A percentile compares a stretch with the other conserved stretches of the same genome.
These are phyloP conservation scores for Oryza officinalis DNA, from an alignment of 176 grass and related monocot genomes.

Conservation along the genomic window DNA sequence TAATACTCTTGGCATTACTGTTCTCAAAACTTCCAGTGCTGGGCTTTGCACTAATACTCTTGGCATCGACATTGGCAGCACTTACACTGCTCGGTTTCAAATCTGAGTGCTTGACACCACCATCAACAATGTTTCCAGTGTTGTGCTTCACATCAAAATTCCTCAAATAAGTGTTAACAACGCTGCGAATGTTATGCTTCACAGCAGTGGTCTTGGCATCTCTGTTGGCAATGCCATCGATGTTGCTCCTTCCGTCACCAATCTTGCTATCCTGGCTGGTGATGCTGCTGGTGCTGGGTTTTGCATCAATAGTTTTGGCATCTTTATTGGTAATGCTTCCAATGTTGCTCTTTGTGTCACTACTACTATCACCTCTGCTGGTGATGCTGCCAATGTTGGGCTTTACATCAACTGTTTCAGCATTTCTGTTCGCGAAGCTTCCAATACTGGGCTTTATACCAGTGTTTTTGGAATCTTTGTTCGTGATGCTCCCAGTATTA, in stretches of 20 bases:
- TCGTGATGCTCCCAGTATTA: slow-evolving; percentile 4
- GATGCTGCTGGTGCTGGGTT: slow-evolving; percentile 27
- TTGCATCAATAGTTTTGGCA: slow-evolving; percentile 30
- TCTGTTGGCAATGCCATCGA: slow-evolving; percentile 20
- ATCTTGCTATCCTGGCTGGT: slow-evolving; percentile 35
- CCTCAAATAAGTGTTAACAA: slow-evolving; percentile 56
- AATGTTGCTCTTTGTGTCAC: not conserved
- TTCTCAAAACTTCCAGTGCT: slow-evolving; percentile 18
- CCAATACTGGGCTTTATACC: not conserved
- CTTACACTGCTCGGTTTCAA: slow-evolving; percentile 38
- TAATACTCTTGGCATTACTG: slow-evolving; percentile 28
- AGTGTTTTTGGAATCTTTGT: slow-evolving; percentile 6
- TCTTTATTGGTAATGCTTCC: slow-evolving; percentile 22
- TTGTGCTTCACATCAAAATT: slow-evolving; percentile 53
- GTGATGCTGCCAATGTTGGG: not conserved
- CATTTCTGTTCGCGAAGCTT: slow-evolving; percentile 22
- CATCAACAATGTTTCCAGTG: slow-evolving; percentile 19
- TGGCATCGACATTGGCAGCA: slow-evolving; percentile 24
- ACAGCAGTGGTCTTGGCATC: slow-evolving; percentile 34
- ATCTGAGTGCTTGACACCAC: slow-evolving; percentile 40
- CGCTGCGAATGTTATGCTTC: slow-evolving; percentile 43
- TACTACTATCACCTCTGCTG: not conserved
- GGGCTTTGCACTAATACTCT: slow-evolving; percentile 8
- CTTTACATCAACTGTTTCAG: slow-evolving; percentile 29
- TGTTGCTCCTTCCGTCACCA: slow-evolving; percentile 11